Base-by-base conservation (phyloP, 2,329 filamentous ascomycete species). In the Cercospora beticola region DNA sequence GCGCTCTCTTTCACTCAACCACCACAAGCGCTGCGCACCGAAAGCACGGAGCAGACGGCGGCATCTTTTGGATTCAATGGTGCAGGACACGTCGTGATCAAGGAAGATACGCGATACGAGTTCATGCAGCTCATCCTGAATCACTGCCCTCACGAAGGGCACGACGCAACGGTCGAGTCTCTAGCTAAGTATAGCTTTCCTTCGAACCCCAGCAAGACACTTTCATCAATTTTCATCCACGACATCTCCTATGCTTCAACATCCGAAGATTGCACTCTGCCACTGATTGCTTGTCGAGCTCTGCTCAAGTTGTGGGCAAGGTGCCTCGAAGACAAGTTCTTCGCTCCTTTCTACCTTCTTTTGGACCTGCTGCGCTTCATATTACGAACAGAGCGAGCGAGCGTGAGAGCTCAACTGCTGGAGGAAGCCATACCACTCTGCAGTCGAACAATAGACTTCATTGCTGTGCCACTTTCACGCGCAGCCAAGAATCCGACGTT, bases 171-270 rank as follows among this genome's bases (percentile, higher is more conserved):
- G 0, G 86, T 94, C 57, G 91, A 94, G 73, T 83, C 86, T 1
- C 82, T 94, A 16, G 85, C 89, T 7, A 87, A 86, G 58, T 88
- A 89, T 77, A 78, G 83, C 4, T 89, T 92, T 64, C 89, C 90
- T 1, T 91, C 90, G 0, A 82, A 87, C n/a, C 85, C 86, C 1
- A 78, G 80, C 0, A 85, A 85, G 57, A 89, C 88, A 0, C 82
- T 94, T 6, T 87, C 90, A 0, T 87, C 90, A 3, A 83, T 89
- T 23, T 86, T 94, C 31, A 86, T 92, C 64, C 88, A 91, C 70
- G 86, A 86, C 56, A 79, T 94, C n/a, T 87, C 89, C 0, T 77
- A 83, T 5, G 83, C 89, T 70, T 62, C 83, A 79, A 58, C 81
- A 77, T 65, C 81, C 76, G 64, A 84, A 81, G 68, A 86, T 81